phyloP scores from a whole-genome alignment of 2,329 filamentous ascomycete species.

The Onygenales sp. region DNA sequence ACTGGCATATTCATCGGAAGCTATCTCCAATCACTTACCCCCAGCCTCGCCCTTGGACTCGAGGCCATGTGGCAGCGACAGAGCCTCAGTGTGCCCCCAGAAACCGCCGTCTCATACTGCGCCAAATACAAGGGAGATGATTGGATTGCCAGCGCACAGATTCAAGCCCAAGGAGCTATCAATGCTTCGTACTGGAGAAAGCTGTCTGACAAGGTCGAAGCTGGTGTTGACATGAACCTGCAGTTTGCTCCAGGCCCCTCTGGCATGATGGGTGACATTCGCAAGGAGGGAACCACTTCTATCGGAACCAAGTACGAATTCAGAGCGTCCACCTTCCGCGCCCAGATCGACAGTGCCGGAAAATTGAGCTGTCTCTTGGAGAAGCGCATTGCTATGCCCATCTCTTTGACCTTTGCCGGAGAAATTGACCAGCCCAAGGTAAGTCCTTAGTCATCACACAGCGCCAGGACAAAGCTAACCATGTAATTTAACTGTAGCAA shows the following conservation, averaged over 20 bases:
- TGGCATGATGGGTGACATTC: conserved; percentile 64
- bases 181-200: conserved; percentile 90
- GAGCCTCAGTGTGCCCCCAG: conserved; percentile 75
- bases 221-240: conserved; percentile 88
- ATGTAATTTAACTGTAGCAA: conserved; percentile 50
- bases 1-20: conserved; percentile 94
- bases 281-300: conserved; percentile 82
- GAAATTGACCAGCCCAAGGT: conserved; percentile 96
- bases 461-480: conserved; percentile 5
- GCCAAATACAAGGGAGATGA: conserved; percentile 84
- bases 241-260: conserved; percentile 60
- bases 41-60: conserved; percentile 74
- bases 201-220: conserved; percentile 90
- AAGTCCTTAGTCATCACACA: conserved; percentile 31
- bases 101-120: conserved; percentile 81
- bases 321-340: conserved; percentile 87
- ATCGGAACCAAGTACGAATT: conserved; percentile 98
- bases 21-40: conserved; percentile 89
- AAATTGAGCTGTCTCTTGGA: conserved; percentile 88
- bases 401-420: conserved; percentile 88
- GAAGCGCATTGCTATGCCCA: conserved; percentile 88
- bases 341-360: conserved; percentile 89
- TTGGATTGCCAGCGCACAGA: conserved; percentile 86
- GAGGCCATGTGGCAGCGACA: conserved; percentile 91
- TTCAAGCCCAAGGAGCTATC: conserved; percentile 78